Conservation (phyloP, 2,329 filamentous ascomycete species). For the Stagonosporopsis vannaccii region DNA sequence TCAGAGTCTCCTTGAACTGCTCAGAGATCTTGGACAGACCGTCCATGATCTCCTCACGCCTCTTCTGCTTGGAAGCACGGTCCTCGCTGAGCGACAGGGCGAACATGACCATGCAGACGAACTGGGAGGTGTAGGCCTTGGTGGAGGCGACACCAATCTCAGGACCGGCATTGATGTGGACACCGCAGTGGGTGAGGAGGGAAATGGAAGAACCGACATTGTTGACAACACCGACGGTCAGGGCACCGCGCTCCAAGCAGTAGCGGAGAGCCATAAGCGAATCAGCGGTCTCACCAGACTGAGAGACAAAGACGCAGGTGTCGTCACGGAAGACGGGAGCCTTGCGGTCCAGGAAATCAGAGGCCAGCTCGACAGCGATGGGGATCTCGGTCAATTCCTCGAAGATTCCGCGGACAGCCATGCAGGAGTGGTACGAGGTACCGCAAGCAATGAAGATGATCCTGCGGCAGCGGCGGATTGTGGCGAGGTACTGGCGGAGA, state of each 20-base stretch:
- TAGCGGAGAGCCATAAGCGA: constrained; percentile 96
- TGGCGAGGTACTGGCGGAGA: constrained; percentile 93
- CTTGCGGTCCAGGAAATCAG: constrained; percentile 95
- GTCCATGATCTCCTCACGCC: constrained; percentile 95
- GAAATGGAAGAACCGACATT: constrained; percentile 98
- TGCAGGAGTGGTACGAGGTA: constrained; percentile 98
- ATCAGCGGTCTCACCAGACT: constrained; percentile 98
- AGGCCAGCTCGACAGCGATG: constrained; percentile 94
- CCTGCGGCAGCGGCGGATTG: constrained; percentile 93
- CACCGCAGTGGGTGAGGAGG: constrained; percentile 98
- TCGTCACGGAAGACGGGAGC: constrained; percentile 99
- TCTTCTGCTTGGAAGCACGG: constrained; percentile 89
- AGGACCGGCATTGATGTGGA: constrained; percentile 98
- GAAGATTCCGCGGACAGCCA: constrained; percentile 97
- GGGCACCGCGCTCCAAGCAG: constrained; percentile 94
- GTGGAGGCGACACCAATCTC: constrained; percentile 99
- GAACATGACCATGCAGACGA: constrained; percentile 99
- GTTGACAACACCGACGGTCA: constrained; percentile 98
- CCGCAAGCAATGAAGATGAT: constrained; percentile 99
- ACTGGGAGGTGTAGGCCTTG: constrained; percentile 99
- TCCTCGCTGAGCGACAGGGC: constrained; percentile 95
- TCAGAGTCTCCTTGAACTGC: constrained; percentile 90
- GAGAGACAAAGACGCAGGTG: constrained; percentile 98
- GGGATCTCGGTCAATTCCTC: constrained; percentile 98
- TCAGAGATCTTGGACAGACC: constrained; percentile 85